Evolutionary conservation across 805 yeast species (phyloP), one percentile per base, ranked within the genome.

Genomic region (Cyberlindnera subsufficiens): DNA sequence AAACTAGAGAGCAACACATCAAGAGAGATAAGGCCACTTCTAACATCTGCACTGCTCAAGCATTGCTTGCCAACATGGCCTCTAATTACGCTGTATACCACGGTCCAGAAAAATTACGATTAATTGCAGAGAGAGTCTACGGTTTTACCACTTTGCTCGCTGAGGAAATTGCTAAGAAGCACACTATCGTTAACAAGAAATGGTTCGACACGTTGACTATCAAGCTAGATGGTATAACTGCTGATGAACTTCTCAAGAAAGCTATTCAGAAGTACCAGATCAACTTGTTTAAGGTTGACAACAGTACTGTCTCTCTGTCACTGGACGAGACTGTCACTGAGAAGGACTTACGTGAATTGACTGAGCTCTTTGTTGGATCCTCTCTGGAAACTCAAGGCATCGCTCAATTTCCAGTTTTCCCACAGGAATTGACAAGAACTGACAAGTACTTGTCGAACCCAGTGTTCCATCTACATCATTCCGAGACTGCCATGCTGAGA

Each of bases 1-100:
- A 93, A 71, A 93, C 99, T 5, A 84, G 99, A 68, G 99, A 93
- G 65, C 99, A 93, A 64, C 99, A 93, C 64, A 93, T 93, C 60
- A 86, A 90, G 65, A 79, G 99, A 64, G 99, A 93, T 63, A 90
- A 86, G 67, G 99, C 99, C 14, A 93, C 99, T 16, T 88, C 96
- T 27, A 93, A 93, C 63, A 93, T 93, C 45, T 93, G 99, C 69
- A 93, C 99, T 16, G 96, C 99, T 8, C 99, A 93, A 71, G 97
- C 97, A 19, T 72, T 93, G 43, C 70, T 93, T 49, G 99, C 99
- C 16, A 93, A 93, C 63, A 88, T 93, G 69, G 82, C 97, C 18
- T 89, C 97, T 20, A 88, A 85, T 77, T 93, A 91, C 62, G 96
- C 90, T 5, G 96, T 93, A 27, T 93, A 90, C 67, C 99, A 93